Evolutionary conservation across 1,284 basidiomycete species (phyloP).

Genomic region (Ganoderma boninense): DNA sequence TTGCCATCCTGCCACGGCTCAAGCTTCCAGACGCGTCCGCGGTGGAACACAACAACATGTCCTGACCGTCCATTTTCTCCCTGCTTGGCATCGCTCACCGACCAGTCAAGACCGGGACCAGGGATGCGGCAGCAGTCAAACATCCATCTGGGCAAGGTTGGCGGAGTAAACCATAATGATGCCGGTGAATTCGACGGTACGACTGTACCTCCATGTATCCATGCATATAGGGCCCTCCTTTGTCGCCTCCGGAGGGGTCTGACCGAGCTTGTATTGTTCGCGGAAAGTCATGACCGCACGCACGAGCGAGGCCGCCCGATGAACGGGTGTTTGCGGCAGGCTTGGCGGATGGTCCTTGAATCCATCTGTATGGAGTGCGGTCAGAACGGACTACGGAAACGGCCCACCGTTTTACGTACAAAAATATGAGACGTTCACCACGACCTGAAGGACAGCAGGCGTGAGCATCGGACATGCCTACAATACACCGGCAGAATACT

Average conservation of each 20-base stretch:
- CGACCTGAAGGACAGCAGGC: constrained; percentile 55
- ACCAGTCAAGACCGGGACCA: constrained; percentile 78
- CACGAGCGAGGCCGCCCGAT: constrained; percentile 78
- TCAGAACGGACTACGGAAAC: background rate
- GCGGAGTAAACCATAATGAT: background rate
- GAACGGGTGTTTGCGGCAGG: constrained; percentile 63
- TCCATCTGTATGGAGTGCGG: constrained; percentile 60
- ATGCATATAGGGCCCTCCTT: constrained; percentile 85
- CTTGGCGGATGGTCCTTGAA: constrained; percentile 74
- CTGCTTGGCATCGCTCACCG: constrained; percentile 70
- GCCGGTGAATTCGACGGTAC: background rate
- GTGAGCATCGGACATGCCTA: background rate
- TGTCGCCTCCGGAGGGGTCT: constrained; percentile 74
- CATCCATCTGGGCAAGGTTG: constrained; percentile 76
- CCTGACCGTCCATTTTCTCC: constrained; percentile 73
- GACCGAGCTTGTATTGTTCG: constrained; percentile 69
- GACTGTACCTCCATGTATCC: constrained; percentile 81
- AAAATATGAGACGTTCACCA: constrained; percentile 86
- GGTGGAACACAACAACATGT: constrained; percentile 82
- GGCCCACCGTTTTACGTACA: constrained; percentile 53
- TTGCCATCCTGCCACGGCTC: constrained; percentile 62
- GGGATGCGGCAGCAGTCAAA: constrained; percentile 92
- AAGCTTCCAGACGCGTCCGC: constrained; percentile 83
- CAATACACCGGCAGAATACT: constrained; percentile 33
- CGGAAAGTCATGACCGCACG: constrained; percentile 80